Evolutionary conservation across 129 eudicot genomes (phyloP), one percentile per base, ranked within the genome.

Genomic region (Helichrysum umbraculigerum): DNA sequence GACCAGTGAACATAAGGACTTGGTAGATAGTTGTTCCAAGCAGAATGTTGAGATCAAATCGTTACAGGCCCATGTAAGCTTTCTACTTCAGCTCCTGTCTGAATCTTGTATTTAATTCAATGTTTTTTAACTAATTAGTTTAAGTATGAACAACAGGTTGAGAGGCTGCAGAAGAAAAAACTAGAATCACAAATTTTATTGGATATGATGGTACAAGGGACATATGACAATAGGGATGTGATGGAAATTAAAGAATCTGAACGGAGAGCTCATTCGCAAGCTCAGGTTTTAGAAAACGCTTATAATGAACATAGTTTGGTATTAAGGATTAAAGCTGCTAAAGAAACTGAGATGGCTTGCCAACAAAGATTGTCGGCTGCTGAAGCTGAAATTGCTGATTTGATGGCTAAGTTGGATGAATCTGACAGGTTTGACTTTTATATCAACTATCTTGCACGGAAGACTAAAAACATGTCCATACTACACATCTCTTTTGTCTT

Each of bases 331-430:
- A 94, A 87, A 84, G 86, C 98, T 73, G 98, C 98, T 66, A 87
- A 94, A 81, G 98, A 94, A 89, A 91, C 97, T 12, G 97, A 94
- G 86, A 81, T 87, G 76, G 96, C 96, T 58, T 94, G 93, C 86
- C 90, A 86, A 78, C 93, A 85, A 73, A 85, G 98, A 78, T 87
- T 94, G 39, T 83, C 90, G 33, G 82, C 72, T 47, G 90, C 98
- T 68, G 97, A 91, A 87, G 89, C 97, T 68, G 98, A 94, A 86
- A 91, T 91, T 63, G 88, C 92, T 82, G 96, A 91, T 62, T 81
- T 94, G 85, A 82, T 91, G 84, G 85, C 81, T 64, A 82, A 84
- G 82, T 74, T 91, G 54, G 97, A 89, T 81, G 86, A 83, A 77
- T 86, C 88, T 61, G 97, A 94, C 39, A 94, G 98, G 98, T 94